Base-by-base conservation (phyloP, 306 rosid genomes). In the Malus asiatica region DNA sequence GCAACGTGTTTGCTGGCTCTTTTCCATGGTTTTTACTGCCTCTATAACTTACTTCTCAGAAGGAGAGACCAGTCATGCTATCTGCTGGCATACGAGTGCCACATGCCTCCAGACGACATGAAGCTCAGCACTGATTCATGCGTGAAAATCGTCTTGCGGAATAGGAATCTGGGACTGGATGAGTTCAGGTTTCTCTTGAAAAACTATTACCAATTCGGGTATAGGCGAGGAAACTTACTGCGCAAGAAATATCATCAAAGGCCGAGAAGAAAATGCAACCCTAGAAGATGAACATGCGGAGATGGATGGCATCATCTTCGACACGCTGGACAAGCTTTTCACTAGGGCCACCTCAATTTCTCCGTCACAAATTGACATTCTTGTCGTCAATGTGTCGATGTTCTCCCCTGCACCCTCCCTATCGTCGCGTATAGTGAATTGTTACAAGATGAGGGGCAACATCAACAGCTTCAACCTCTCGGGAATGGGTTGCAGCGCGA, bases 401-500 rank as follows among this genome's bases (percentile, higher is more conserved):
- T 91, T 93, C 79, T 82, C 96, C 32, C 91, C 94, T 0, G 71
- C 86, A 0, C 98, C 98, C 20, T 93, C 96, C 10, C 87, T 93
- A 13, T 66, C 96, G 0, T 79, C 97, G 0, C 84, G 97, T 2
- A 88, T 91, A 15, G 73, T 93, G 15, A 91, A 91, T 85, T 79
- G 86, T 38, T 93, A 91, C 97, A 89, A 85, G 46, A 88, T 90
- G 98, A 85, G 92, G 73, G 83, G 86, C 19, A 83, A 88, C 25
- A 32, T 93, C 1, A 91, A 88, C 77, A 73, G 86, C 11, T 83
- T 86, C 76, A 93, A 91, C 78, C 91, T 93, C 29, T 45, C 98
- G 0, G 98, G 98, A 62, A 93, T 93, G 96, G 93, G 98, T 6
- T 93, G 97, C 66, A 91, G 97, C 72, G 96, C 90, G 3, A 91